phyloP scores from a whole-genome alignment of 2,329 filamentous ascomycete genomes.

The Colletotrichum cereale region DNA sequence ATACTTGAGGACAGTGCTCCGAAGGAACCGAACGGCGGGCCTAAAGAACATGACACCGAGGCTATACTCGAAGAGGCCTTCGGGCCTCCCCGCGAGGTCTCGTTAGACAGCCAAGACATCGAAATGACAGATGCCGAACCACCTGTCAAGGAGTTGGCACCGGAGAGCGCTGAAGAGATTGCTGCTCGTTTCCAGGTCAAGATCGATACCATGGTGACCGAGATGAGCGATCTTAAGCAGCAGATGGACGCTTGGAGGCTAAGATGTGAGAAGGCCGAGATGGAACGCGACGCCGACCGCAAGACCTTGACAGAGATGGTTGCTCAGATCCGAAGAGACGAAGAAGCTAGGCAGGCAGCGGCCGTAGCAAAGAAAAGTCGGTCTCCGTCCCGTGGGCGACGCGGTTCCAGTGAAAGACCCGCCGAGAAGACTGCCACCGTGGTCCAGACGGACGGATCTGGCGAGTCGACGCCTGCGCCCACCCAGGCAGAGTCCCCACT shows the following conservation, averaged over 20 bases:
- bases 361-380: conserved; percentile 54
- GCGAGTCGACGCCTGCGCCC: conserved; percentile 32
- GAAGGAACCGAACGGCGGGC: conserved; percentile 53
- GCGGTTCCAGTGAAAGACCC: conserved; percentile 33
- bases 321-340: conserved; percentile 79
- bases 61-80: conserved; percentile 60
- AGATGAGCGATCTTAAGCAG: conserved; percentile 84
- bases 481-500: conserved; percentile 41
- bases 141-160: conserved; percentile 44
- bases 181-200: conserved; percentile 71
- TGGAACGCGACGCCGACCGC: conserved; percentile 78
- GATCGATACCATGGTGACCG: conserved; percentile 80
- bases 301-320: conserved; percentile 90
- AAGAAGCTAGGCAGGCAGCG: conserved; percentile 64
- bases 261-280: conserved; percentile 84
- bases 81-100: conserved; percentile 57
- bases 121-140: conserved; percentile 42
- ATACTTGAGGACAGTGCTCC: conserved; percentile 70
- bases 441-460: conserved; percentile 17
- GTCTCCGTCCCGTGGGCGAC: conserved; percentile 50
- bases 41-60: conserved; percentile 52
- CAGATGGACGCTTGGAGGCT: conserved; percentile 83
- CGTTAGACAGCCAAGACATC: conserved; percentile 44
- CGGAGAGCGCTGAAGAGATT: conserved; percentile 52
- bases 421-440: conserved; percentile 17